Evolutionary conservation across 768 basidiomycete species (phyloP), one percentile per base, ranked within the genome.

Genomic region (Boletus rufocinnamomeus): DNA sequence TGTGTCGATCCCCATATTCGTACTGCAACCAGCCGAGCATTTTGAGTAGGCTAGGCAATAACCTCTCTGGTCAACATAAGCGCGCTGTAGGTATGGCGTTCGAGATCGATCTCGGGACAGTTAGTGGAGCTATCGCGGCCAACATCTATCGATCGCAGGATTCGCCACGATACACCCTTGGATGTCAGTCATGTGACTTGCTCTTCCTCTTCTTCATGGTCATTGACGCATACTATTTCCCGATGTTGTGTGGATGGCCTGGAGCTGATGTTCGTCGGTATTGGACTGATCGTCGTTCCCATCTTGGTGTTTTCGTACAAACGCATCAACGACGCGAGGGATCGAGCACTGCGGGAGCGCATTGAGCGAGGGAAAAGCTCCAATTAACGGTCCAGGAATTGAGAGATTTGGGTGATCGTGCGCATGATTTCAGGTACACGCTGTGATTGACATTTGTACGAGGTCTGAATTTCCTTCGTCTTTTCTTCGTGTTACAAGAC

Each of bases 41-140:
- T 21, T 13, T 4, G 38, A 19, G n/a, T 19, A 88, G 87, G 87
- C 71, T 85, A 6, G 83, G 58, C 0, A 69, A 69, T 21, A 69
- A 89, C n/a, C n/a, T 62, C 75, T 88, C 13, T 0, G 88, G 88
- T 0, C 85, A 87, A 19, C 30, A 30, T 19, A 90, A 89, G 66
- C 86, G 88, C 6, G 87, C 72, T n/a, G 76, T 86, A 11, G 86
- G 84, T 3, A 83, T 89, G 80, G 86, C 86, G 0, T 52, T 88
- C 28, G 84, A 88, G 43, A 54, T 62, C 48, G 64, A 65, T 48
- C 41, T 71, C 76, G 87, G 87, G 21, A 87, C 87, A 66, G 82
- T 88, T 59, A 74, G 81, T 27, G 87, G 86, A 1, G 84, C 83
- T 0, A 83, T 89, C 53, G 82, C 86, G 3, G 77, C 79, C 6